Base-by-base conservation (phyloP, 2,329 filamentous ascomycete genomes). In the Colletotrichum sp. region DNA sequence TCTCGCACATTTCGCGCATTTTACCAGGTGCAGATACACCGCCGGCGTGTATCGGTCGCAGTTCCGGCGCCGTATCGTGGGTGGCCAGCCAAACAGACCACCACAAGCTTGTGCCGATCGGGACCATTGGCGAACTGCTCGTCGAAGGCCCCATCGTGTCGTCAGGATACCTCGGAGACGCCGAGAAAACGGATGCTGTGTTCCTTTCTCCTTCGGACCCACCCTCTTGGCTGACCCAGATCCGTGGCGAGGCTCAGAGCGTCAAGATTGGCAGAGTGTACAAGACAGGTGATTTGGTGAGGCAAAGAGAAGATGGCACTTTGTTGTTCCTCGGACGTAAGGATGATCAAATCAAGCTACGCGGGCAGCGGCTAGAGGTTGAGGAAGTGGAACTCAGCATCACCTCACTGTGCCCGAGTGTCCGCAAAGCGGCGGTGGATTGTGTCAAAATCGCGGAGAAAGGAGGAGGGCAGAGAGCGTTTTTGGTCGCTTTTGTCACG, bases 31-130 rank as follows among this genome's bases (percentile, higher is more conserved):
- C 63, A 26, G 28, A 24, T 39, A 16, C 44, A 16, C 64, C 44
- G 13, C 24, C 26, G n/a, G 65, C 59, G 44, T 36, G 62, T 34
- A 48, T 72, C 24, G 63, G 70, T 8, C 28, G 18, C 26, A 15
- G 22, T 34, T 18, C 36, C 18, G 36, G 55, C 6, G 55, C 24
- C 32, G 10, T 24, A 13, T 39, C 24, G 24, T 82, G 81, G 82
- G 70, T 83, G 12, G 80, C 82, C 0, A 68, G 80, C 28, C 74
- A 77, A 0, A 48, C 72, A 0, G 70, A 83, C 26, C 71, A 76
- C 6, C 18, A 71, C 10, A 30, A 15, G 16, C 57, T 75, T 0
- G 63, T 30, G 8, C 73, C 73, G 5, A 39, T 72, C 1, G 73
- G 73, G 8, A 22, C 36, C 3, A 12, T 75, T 9, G 73, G 73